Base-by-base conservation (phyloP, 2,329 filamentous ascomycete genomes). In the Neofusicoccum sp. region DNA sequence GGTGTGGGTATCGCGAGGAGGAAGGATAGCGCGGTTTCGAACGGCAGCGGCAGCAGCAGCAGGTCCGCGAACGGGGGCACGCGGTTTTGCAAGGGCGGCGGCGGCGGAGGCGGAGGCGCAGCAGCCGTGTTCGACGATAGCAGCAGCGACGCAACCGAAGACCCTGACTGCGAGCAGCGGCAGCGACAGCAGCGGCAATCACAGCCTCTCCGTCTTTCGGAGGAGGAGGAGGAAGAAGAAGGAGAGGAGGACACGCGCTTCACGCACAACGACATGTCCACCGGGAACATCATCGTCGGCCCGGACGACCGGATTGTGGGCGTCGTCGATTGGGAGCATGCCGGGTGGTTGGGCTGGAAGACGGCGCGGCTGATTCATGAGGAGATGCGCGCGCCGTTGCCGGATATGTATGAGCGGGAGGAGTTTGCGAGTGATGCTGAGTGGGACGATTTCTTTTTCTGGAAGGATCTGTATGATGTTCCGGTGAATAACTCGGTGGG, bases 251-350 rank as follows among this genome's bases (percentile, higher is more conserved):
- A 66, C 36, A 54, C 52, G 14, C 47, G 62, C 47, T 65, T 66
- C 49, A 66, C 65, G 61, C 66, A 67, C 54, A 66, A 67, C 39
- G 63, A 67, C 39, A 11, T 66, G 36, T 65, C 64, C 56, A 54
- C 50, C n/a, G 63, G 60, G 2, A 67, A 67, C 29, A 62, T 63
- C 50, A 67, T 67, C 28, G 58, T 65, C 28, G 63, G 62, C 47
- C 45, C 45, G 6, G 39, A 39, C 8, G 50, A 64, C 44, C 47
- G 16, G 29, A 60, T 67, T 29, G 63, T 65, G 11, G 66, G 56
- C n/a, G 50, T 67, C 12, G 31, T 65, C 22, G 64, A 67, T 41
- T 65, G 66, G 66, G 66, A 66, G 63, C 65, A 65, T 56, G 66
- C 64, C 12, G 66, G 66, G 31, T 66, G 59, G 39, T 63, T 67